Evolutionary conservation across 345 rosid genomes (phyloP), one percentile per base, ranked within the genome.

Genomic region (Populus davidiana): DNA sequence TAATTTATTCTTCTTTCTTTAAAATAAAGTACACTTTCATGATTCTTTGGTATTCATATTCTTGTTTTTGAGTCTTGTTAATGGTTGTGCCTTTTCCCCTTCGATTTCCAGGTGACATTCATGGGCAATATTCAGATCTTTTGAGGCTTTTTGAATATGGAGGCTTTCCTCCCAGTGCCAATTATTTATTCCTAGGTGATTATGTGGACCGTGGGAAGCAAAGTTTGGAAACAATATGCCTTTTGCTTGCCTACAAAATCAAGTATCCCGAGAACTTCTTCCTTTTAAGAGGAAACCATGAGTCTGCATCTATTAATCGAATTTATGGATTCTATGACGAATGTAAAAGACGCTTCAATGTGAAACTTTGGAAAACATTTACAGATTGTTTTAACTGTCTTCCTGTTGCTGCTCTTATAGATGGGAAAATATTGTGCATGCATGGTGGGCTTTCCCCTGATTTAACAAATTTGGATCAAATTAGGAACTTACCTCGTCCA

Each of bases 121-220:
- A 94, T 72, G 98, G 98, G 62, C 98, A 94, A 70, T 92, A 92
- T 72, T 75, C 91, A 62, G 97, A 93, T 84, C 94, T 94, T 69
- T 87, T 94, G 85, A 90, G 94, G 83, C 97, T 92, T 61, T 94
- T 94, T 77, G 97, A 92, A 79, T 92, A 92, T 70, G 98, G 97
- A 43, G 96, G 98, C 49, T 92, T 91, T 73, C 98, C 98, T 83
- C 98, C 98, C 0, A 83, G 76, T 69, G 91, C 94, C 61, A 94
- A 94, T 84, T 94, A 94, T 79, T 83, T 94, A 79, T 94, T 94
- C 84, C 81, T 94, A 36, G 97, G 97, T 69, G 98, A 94, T 78
- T 94, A 94, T 77, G 97, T 94, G n/a, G 98, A 94, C 79, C 97
- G 97, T 73, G 98, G 98, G 80, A 94, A 94, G 88, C 98, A 92